Conservation (phyloP, 106 monocot genomes). For the Ottelia alismoides region DNA sequence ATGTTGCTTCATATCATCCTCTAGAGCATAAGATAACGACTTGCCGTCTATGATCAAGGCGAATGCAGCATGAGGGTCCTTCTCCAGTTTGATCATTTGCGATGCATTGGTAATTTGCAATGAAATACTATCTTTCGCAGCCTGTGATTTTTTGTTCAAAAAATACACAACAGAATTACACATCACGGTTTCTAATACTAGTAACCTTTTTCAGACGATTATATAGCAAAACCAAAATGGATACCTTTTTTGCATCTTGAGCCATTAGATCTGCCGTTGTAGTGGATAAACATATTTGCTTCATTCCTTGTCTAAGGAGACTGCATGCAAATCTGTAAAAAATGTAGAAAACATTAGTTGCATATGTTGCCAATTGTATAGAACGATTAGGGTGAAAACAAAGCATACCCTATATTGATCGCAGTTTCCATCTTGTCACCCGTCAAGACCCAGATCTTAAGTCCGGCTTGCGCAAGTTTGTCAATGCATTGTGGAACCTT, state of each 20-base stretch:
- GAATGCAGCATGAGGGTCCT: conserved; percentile 93
- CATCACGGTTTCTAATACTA: not conserved
- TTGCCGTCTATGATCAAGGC: conserved; percentile 95
- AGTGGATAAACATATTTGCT: conserved; percentile 53
- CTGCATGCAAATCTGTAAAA: conserved; percentile 72
- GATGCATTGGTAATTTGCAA: conserved; percentile 65
- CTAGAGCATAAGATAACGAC: conserved; percentile 53
- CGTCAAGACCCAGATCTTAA: conserved; percentile 88
- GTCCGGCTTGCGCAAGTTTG: conserved; percentile 85
- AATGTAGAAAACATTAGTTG: not conserved
- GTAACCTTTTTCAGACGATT: not conserved
- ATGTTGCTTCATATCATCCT: conserved; percentile 70
- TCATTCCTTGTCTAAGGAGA: conserved; percentile 86
- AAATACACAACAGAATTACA: too few species aligned
- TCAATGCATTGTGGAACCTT: conserved; percentile 25
- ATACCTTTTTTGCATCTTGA: conserved; percentile 45
- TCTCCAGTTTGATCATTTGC: conserved; percentile 71
- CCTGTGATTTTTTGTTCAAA: too few species aligned
- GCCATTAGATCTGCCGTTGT: conserved; percentile 15
- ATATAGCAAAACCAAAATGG: too few species aligned
- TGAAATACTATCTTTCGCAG: conserved; percentile 47
- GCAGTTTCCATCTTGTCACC: conserved; percentile 99
- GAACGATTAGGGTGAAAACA: too few species aligned
- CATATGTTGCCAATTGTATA: too few species aligned
- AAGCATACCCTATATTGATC: conserved; percentile 81